Evolutionary conservation across 805 yeast genomes (phyloP), one percentile per base, ranked within the genome.

Genomic region (Wickerhamiella slavikovae): DNA sequence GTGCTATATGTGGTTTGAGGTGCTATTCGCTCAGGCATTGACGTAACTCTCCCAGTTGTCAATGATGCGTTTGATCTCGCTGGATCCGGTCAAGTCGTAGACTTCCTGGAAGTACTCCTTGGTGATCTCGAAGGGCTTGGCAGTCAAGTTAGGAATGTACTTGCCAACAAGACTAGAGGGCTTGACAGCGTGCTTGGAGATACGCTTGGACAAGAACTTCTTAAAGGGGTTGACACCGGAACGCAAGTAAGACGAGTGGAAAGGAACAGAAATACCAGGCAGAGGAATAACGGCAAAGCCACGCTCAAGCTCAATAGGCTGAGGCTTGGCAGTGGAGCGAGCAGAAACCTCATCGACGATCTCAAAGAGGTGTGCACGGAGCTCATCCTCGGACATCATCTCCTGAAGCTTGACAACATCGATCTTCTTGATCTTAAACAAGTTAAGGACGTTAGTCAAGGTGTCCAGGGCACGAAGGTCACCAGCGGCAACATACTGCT

Each of bases 21-120:
- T n/a, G n/a, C n/a, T n/a, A n/a, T n/a, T n/a, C n/a, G n/a, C n/a
- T n/a, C n/a, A n/a, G n/a, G n/a, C n/a, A n/a, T n/a, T n/a, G n/a
- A n/a, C n/a, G n/a, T n/a, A n/a, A n/a, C n/a, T n/a, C n/a, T 80
- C 95, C 99, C 99, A 89, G 66, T 82, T 80, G 40, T 89, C 95
- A 40, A 89, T 59, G 44, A 89, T 77, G 29, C 66, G 62, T 63
- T 80, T 80, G 52, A 91, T 77, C 66, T 78, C 80, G 31, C 79
- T 92, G 29, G 93, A 77, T 25, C 76, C 72, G 29, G 99, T 89
- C 54, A 89, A 67, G 35, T 72, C 68, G 53, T 85, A 89, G 31
- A 89, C 99, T 45, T 79, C 92, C 63, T 91, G 76, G 64, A 89
- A 89, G 63, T 89, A 89, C 55, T 83, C 96, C 63, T 80, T 89